These are phyloP conservation scores for Gaultheria prostrata DNA, from an alignment of 148 eudicot species.

Conservation along the genomic window DNA sequence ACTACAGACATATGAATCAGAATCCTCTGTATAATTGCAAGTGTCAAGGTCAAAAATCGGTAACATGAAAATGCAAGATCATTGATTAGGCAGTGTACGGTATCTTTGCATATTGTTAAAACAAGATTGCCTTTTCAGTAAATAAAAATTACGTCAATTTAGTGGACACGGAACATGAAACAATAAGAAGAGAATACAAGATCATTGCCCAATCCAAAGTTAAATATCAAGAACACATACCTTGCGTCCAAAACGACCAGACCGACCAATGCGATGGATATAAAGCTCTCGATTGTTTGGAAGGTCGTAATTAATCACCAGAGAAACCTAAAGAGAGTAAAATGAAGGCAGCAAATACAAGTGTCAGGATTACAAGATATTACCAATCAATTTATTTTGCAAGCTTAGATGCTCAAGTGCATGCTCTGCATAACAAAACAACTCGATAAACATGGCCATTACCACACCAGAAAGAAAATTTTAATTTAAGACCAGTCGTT, in stretches of 20 bases:
- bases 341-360: neutral
- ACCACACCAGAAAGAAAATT: neutral
- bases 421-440: neutral
- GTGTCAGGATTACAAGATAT: neutral
- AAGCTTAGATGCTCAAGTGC: neutral
- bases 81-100: neutral
- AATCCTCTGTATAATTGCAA: neutral
- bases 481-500: neutral
- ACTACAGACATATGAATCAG: neutral
- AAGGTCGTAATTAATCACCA: constrained; percentile 94
- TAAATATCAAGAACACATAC: constrained; percentile 23
- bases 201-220: neutral
- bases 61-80: neutral
- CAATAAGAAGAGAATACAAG: neutral
- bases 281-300: constrained; percentile 96
- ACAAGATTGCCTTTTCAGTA: neutral
- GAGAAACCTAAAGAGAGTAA: constrained; percentile 56
- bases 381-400: neutral
- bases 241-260: constrained; percentile 98
- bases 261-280: constrained; percentile 95
- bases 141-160: neutral
- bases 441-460: neutral
- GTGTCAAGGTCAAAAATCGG: neutral
- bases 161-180: neutral
- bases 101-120: neutral